Evolutionary conservation across 768 basidiomycete species (phyloP).

Genomic region (Xanthoconium stramineum): DNA sequence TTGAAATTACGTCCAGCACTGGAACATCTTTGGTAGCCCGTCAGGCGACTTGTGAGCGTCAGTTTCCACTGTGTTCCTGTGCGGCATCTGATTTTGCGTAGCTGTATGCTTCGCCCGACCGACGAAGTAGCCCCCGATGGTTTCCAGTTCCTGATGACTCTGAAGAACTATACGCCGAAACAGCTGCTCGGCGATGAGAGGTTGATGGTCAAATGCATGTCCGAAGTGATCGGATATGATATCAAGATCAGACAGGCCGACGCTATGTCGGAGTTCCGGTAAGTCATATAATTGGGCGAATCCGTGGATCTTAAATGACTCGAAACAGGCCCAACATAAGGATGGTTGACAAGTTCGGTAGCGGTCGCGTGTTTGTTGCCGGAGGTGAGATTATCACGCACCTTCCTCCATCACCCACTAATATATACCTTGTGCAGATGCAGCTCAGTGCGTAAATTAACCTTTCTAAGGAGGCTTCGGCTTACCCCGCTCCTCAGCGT

Average conservation of each 20-base stretch:
- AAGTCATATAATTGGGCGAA: conserved; percentile 5
- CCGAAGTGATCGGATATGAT: conserved; percentile 27
- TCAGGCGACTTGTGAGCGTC: conserved; percentile 3
- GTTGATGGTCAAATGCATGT: conserved; percentile 29
- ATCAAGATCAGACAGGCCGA: conserved; percentile 30
- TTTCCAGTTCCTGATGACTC: conserved; percentile 11
- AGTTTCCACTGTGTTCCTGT: background rate
- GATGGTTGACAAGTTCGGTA: conserved; percentile 41
- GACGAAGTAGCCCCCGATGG: conserved; percentile 22
- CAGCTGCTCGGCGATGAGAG: conserved; percentile 21
- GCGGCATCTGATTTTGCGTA: background rate
- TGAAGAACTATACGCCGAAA: conserved; percentile 8
- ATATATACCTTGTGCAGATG: conserved; percentile 36
- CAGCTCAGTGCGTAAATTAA: conserved; percentile 35
- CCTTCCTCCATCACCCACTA: background rate
- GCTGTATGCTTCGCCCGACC: conserved; percentile 11
- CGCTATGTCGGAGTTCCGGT: conserved; percentile 30
- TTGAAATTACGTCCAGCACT: conserved; percentile 13
- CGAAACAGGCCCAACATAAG: conserved; percentile 44
- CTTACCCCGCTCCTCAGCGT: conserved; percentile 9
- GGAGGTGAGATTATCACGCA: conserved; percentile 34
- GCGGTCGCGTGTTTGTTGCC: conserved; percentile 44
- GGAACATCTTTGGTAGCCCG: conserved; percentile 21
- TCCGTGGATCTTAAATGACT: conserved; percentile 3
- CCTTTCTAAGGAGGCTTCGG: background rate